phyloP scores from a whole-genome alignment of 2,329 filamentous ascomycete genomes.

The Neodidymelliopsis sp. region DNA sequence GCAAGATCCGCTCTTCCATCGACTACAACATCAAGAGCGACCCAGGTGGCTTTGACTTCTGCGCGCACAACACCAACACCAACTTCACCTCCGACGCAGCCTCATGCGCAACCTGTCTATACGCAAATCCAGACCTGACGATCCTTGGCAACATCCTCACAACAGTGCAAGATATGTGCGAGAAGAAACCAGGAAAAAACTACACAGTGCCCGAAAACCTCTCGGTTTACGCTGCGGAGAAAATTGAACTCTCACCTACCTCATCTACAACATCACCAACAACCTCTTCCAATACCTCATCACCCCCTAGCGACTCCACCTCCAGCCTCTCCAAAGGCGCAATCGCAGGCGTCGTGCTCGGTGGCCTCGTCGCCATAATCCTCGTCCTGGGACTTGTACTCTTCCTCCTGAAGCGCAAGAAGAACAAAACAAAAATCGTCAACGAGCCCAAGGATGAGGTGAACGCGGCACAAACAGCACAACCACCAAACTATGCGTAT shows the following conservation, averaged over 20 bases:
- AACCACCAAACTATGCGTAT: neutral
- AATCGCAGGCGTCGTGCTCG: slow-evolving; percentile 28
- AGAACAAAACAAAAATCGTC: slow-evolving; percentile 14
- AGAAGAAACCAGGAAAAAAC: slow-evolving; percentile 25
- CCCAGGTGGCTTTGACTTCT: slow-evolving; percentile 25
- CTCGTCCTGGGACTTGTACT: slow-evolving; percentile 23
- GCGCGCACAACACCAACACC: slow-evolving; percentile 19
- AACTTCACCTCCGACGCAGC: slow-evolving; percentile 28
- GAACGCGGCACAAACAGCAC: neutral
- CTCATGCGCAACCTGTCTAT: slow-evolving; percentile 24
- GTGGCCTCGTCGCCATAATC: slow-evolving; percentile 22
- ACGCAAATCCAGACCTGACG: slow-evolving; percentile 20
- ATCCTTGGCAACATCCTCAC: slow-evolving; percentile 31
- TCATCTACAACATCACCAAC: neutral
- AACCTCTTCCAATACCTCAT: slow-evolving; percentile 4
- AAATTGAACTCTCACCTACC: slow-evolving; percentile 11
- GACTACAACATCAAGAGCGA: slow-evolving; percentile 26
- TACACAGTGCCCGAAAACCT: slow-evolving; percentile 19
- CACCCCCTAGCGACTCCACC: neutral
- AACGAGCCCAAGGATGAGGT: neutral
- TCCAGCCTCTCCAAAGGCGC: slow-evolving; percentile 23
- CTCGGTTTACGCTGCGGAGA: slow-evolving; percentile 27
- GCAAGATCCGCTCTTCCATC: slow-evolving; percentile 20
- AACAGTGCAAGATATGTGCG: slow-evolving; percentile 25
- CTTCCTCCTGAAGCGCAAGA: slow-evolving; percentile 20